phyloP scores from a whole-genome alignment of 2,329 filamentous ascomycete species.

The Plenodomus lindquistii region DNA sequence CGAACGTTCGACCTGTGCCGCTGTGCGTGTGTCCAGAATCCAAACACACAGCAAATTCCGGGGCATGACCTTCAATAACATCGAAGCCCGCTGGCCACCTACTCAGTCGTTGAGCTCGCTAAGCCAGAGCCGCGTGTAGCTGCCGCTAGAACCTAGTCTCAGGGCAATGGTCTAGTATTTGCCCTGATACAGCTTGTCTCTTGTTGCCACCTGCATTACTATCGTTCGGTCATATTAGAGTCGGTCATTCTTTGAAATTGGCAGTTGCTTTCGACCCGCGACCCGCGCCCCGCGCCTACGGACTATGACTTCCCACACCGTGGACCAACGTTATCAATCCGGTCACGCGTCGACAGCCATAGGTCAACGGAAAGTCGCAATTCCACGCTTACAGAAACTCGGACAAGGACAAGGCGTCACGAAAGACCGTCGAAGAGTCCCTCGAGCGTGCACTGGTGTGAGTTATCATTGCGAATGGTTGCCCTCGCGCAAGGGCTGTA shows the following conservation, averaged over 20 bases:
- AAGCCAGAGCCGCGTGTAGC: slow-evolving; percentile 14
- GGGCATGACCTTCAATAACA: slow-evolving; percentile 1
- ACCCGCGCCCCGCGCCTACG: slow-evolving; percentile 1
- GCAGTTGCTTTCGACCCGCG: slow-evolving; percentile 5
- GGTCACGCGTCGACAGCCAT: slow-evolving; percentile 11
- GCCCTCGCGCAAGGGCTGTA: background rate
- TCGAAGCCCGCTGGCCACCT: slow-evolving; percentile 8
- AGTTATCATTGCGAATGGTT: slow-evolving; percentile 10
- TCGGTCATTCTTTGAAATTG: slow-evolving; percentile 4
- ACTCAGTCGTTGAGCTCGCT: slow-evolving; percentile 7
- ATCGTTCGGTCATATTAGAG: slow-evolving; percentile 4
- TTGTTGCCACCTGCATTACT: slow-evolving; percentile 2
- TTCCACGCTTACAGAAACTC: slow-evolving; percentile 34
- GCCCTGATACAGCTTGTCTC: slow-evolving; percentile 1
- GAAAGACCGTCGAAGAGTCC: slow-evolving; percentile 30
- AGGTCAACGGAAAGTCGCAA: slow-evolving; percentile 32
- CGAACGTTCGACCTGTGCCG: background rate
- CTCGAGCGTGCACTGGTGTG: slow-evolving; percentile 36
- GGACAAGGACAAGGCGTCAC: slow-evolving; percentile 9
- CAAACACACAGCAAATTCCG: slow-evolving; percentile 1
- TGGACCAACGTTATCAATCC: slow-evolving; percentile 4
- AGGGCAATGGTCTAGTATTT: slow-evolving; percentile 3
- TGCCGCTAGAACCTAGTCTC: background rate
- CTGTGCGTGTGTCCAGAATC: slow-evolving; percentile 3
- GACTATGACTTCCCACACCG: slow-evolving; percentile 16